These are phyloP conservation scores for Sordaria brevicollis DNA, from an alignment of 495 filamentous ascomycete genomes.

Conservation along the genomic window DNA sequence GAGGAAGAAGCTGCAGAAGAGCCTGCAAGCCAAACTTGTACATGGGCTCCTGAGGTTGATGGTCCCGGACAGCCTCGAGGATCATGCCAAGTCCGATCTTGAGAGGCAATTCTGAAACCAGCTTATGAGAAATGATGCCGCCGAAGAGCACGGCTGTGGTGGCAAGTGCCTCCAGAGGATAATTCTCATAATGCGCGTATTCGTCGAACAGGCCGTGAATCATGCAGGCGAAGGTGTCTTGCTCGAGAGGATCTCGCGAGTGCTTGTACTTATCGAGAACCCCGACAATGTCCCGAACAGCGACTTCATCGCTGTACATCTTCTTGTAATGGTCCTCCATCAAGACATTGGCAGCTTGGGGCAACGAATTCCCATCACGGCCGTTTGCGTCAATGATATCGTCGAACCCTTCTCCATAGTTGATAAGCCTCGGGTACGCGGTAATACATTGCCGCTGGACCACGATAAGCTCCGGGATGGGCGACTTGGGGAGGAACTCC, in stretches of 20 bases:
- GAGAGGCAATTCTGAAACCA: slow-evolving; percentile 81
- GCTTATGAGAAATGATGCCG: slow-evolving; percentile 84
- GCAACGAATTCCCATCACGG: slow-evolving; percentile 63
- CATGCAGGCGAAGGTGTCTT: slow-evolving; percentile 97
- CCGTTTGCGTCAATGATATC: slow-evolving; percentile 83
- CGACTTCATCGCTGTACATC: slow-evolving; percentile 84
- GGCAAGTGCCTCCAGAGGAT: slow-evolving; percentile 85
- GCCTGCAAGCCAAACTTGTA: slow-evolving; percentile 98
- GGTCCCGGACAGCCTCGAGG: slow-evolving; percentile 81
- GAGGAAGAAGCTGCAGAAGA: slow-evolving; percentile 70
- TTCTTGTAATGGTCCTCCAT: slow-evolving; percentile 97
- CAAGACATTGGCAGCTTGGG: slow-evolving; percentile 65
- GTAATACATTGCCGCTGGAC: slow-evolving; percentile 84
- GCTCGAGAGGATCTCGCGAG: slow-evolving; percentile 70
- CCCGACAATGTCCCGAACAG: slow-evolving; percentile 70
- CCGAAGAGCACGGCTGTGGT: slow-evolving; percentile 96
- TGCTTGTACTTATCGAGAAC: slow-evolving; percentile 74
- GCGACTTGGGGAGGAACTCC: slow-evolving; percentile 42
- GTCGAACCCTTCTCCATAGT: slow-evolving; percentile 86
- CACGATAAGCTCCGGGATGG: slow-evolving; percentile 38
- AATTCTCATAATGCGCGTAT: slow-evolving; percentile 88
- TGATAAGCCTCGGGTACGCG: slow-evolving; percentile 89
- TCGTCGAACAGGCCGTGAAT: slow-evolving; percentile 96
- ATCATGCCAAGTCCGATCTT: slow-evolving; percentile 94
- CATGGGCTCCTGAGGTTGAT: slow-evolving; percentile 73